A percentile compares a stretch with the other conserved stretches of the same genome.
phyloP scores from a whole-genome alignment of 1,284 basidiomycete species.

The Schizophyllum amplum region DNA sequence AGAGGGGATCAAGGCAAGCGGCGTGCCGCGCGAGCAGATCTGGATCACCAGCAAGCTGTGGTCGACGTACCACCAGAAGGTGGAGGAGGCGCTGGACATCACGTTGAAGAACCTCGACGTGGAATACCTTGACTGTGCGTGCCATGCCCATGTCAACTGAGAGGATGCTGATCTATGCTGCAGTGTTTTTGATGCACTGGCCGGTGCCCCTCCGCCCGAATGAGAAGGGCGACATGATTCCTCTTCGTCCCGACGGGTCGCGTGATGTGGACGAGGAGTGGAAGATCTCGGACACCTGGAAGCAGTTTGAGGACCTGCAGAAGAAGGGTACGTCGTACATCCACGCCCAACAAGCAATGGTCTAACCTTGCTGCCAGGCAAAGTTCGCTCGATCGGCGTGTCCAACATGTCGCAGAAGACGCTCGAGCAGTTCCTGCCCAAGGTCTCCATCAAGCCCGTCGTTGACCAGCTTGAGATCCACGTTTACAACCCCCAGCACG shows the following conservation, averaged over 20 bases:
- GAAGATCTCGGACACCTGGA: slow-evolving; percentile 71
- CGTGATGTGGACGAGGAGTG: slow-evolving; percentile 62
- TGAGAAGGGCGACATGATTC: slow-evolving; percentile 67
- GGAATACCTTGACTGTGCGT: slow-evolving; percentile 71
- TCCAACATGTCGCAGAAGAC: slow-evolving; percentile 65
- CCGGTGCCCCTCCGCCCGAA: slow-evolving; percentile 69
- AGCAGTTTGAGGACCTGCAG: slow-evolving; percentile 69
- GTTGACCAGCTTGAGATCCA: slow-evolving; percentile 59
- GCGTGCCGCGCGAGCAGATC: slow-evolving; percentile 72
- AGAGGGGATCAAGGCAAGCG: slow-evolving; percentile 70
- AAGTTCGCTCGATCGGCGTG: slow-evolving; percentile 65
- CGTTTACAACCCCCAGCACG: slow-evolving; percentile 71
- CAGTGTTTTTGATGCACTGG: slow-evolving; percentile 80
- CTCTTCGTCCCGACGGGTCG: slow-evolving; percentile 57
- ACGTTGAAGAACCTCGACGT: slow-evolving; percentile 65
- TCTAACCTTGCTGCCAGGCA: slow-evolving; percentile 37
- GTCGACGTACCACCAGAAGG: slow-evolving; percentile 67
- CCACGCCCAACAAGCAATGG: neutral
- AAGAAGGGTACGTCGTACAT: slow-evolving; percentile 41
- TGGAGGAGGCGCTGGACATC: slow-evolving; percentile 68
- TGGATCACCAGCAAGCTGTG: slow-evolving; percentile 72
- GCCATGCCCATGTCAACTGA: slow-evolving; percentile 1
- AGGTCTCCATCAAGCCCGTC: slow-evolving; percentile 48
- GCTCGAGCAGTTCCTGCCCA: slow-evolving; percentile 51
- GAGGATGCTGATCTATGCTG: slow-evolving; percentile 2